Conservation (phyloP, 2,329 filamentous ascomycete species). For the Trichothecium sympodiale region DNA sequence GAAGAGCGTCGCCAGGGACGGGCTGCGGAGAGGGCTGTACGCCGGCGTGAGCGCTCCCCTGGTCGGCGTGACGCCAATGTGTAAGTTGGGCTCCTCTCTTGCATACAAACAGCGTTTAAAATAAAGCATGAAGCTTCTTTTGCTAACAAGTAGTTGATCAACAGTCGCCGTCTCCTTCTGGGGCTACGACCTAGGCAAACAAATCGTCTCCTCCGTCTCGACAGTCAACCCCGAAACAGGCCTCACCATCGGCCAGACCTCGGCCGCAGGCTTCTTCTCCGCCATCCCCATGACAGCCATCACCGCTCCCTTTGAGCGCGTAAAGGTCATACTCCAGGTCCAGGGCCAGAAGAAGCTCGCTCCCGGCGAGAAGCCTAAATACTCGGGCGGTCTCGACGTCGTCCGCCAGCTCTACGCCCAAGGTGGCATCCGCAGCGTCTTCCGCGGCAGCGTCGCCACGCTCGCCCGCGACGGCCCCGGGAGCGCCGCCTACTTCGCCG, state of each 20-base stretch:
- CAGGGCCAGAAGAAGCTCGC: conserved; percentile 85
- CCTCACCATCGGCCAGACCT: conserved; percentile 78
- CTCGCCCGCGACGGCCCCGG: conserved; percentile 89
- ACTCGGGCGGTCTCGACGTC: conserved; percentile 78
- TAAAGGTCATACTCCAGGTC: conserved; percentile 96
- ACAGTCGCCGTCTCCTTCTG: conserved; percentile 60
- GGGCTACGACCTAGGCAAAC: conserved; percentile 94
- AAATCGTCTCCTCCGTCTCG: conserved; percentile 62
- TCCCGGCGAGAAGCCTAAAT: conserved; percentile 86
- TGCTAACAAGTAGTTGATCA: not conserved
- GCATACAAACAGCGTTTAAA: not conserved
- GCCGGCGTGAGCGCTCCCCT: conserved; percentile 94
- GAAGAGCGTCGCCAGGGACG: conserved; percentile 81
- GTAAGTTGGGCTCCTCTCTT: conserved; percentile 43
- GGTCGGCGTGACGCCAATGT: conserved; percentile 97
- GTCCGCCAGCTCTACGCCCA: conserved; percentile 87
- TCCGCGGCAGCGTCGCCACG: conserved; percentile 82
- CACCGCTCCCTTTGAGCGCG: conserved; percentile 97
- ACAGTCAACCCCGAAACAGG: conserved; percentile 51
- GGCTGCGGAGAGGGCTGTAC: conserved; percentile 71
- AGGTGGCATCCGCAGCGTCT: conserved; percentile 83
- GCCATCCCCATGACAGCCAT: conserved; percentile 96
- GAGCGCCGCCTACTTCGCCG: conserved; percentile 89
- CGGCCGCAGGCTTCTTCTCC: conserved; percentile 90
- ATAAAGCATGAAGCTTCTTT: no score